Evolutionary conservation across 306 rosid species (phyloP), one percentile per base, ranked within the genome.

Genomic region (Casuarina equisetifolia): DNA sequence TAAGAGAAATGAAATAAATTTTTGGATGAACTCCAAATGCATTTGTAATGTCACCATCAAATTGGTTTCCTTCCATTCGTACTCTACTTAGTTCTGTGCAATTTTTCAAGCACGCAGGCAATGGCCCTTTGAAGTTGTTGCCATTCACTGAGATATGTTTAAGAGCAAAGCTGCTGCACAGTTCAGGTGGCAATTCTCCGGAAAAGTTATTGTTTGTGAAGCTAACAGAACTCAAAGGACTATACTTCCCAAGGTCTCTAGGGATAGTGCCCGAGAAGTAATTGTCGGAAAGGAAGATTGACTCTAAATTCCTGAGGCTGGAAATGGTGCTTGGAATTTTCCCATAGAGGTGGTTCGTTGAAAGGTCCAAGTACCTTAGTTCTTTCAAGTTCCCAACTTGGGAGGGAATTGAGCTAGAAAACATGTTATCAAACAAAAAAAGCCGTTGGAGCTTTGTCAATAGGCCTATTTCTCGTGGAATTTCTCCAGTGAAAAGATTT

Each of bases 191-290:
- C 74, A 92, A 74, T 69, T 87, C 86, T 81, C 97, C 95, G 0
- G 90, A 77, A 82, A 92, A 90, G 63, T 70, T 82, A 88, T 92
- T 92, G 83, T 84, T 81, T 1, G 96, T 81, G 58, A 88, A 82
- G 81, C 75, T 85, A 49, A 90, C 78, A 39, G 0, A 4, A 12
- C 1, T 8, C 84, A 91, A 5, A 64, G 85, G 94, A 76, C 81
- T 90, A 45, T 25, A 25, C 32, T 25, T 25, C 32, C 32, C 32
- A 25, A 25, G 32, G 32, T 25, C 32, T 25, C 32, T 58, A 20
- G 95, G 88, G 82, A 92, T 80, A 40, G 13, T 79, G 4, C 93
- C 95, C 0, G 77, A 77, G 63, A 92, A 87, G 3, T 84, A 81
- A 39, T 92, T 90, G 44, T 84, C 80, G 78, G 77, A 84, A 54